Percentiles rank a stretch among this genome's conserved stretches.
Evolutionary conservation across 768 basidiomycete species (phyloP).

Genomic region (Macrocybe gigantea): DNA sequence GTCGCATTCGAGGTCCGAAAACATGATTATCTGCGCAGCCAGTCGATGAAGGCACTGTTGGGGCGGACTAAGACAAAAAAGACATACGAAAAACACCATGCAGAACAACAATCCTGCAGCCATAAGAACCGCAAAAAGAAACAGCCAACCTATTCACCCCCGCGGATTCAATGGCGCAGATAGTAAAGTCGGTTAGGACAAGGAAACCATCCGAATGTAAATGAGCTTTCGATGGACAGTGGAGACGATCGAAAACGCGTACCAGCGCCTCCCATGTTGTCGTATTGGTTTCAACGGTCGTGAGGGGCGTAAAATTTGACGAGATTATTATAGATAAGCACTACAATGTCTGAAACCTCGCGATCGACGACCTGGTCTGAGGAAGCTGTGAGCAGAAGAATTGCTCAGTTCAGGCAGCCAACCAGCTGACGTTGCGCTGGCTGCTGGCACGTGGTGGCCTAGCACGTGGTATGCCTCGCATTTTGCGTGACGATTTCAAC

Average conservation of each 20-base stretch:
- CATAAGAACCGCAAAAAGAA: slow-evolving; percentile 93
- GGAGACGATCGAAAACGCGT: slow-evolving; percentile 12
- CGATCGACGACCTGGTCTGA: no score
- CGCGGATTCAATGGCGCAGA: slow-evolving; percentile 5
- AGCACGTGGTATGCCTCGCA: slow-evolving; percentile 2
- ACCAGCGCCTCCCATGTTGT: slow-evolving; percentile 39
- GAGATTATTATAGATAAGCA: background rate
- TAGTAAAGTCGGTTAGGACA: background rate
- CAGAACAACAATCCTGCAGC: slow-evolving; percentile 94
- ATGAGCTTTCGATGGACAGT: background rate
- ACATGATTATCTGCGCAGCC: slow-evolving; percentile 89
- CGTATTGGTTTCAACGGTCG: slow-evolving; percentile 13
- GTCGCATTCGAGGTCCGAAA: slow-evolving; percentile 98
- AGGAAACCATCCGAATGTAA: background rate
- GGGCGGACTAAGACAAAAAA: background rate
- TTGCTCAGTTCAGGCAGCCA: slow-evolving; percentile 4
- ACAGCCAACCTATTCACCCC: slow-evolving; percentile 75
- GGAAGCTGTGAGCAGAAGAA: slow-evolving; percentile 1
- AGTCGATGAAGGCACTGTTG: background rate
- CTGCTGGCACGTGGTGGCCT: slow-evolving; percentile 10
- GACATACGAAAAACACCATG: slow-evolving; percentile 97
- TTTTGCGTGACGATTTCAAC: background rate
- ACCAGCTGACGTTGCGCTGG: slow-evolving; percentile 7
- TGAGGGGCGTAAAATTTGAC: slow-evolving; percentile 1
- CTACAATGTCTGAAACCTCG: background rate